Conservation (phyloP, 2,329 filamentous ascomycete species). For the Penicillium sp. region DNA sequence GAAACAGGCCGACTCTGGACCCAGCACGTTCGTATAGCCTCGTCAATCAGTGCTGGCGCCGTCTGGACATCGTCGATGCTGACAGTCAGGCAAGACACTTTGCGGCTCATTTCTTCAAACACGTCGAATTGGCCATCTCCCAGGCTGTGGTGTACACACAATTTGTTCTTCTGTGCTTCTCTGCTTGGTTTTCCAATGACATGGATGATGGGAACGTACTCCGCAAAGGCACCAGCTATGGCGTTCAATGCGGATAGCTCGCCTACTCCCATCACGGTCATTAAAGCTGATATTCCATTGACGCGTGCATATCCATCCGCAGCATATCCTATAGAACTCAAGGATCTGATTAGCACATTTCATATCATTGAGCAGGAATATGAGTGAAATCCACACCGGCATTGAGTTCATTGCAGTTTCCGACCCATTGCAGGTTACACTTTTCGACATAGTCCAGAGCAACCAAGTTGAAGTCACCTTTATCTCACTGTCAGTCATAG, state of each 20-base stretch:
- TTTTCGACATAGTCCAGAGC: constrained; percentile 58
- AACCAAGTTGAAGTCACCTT: constrained; percentile 64
- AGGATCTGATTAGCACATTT: neutral
- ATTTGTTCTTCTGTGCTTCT: constrained; percentile 40
- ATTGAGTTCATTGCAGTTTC: constrained; percentile 60
- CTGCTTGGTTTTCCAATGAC: constrained; percentile 54
- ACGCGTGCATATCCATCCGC: constrained; percentile 73
- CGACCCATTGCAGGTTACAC: constrained; percentile 55
- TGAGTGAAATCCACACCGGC: constrained; percentile 38
- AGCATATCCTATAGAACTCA: constrained; percentile 57
- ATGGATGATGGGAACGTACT: constrained; percentile 66
- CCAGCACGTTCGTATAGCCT: neutral
- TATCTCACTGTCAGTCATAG: neutral
- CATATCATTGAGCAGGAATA: neutral
- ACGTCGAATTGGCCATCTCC: constrained; percentile 74
- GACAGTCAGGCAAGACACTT: constrained; percentile 68
- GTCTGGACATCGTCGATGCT: constrained; percentile 55
- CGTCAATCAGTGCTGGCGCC: neutral
- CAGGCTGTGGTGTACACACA: constrained; percentile 62
- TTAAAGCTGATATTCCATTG: constrained; percentile 64
- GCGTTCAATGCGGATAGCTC: constrained; percentile 67
- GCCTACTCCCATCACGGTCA: constrained; percentile 73
- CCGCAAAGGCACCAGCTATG: constrained; percentile 68
- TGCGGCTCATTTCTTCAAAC: constrained; percentile 63
- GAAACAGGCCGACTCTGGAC: neutral